These are phyloP conservation scores for Talaromyces sp. DNA, from an alignment of 2,329 filamentous ascomycete genomes.

Conservation along the genomic window DNA sequence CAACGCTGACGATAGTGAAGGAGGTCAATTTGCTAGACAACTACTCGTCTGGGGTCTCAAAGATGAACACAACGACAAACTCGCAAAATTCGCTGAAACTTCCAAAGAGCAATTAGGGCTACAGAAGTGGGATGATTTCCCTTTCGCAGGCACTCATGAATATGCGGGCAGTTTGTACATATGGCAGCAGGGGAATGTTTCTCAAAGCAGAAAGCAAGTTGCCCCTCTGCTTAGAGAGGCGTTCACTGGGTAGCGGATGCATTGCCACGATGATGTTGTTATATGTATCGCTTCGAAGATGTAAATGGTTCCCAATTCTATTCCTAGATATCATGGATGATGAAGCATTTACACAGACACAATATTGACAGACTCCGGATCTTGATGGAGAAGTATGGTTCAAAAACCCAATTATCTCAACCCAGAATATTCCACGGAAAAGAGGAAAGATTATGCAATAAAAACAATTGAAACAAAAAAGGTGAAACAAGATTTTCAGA, in stretches of 20 bases:
- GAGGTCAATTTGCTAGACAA: slow-evolving; percentile 50
- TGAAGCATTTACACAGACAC: not conserved
- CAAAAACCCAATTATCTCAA: not conserved
- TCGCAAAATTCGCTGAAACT: slow-evolving; percentile 46
- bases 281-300: not conserved
- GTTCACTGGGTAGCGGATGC: not conserved
- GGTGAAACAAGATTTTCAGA: slow-evolving; percentile 3
- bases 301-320: not conserved
- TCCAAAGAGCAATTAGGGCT: slow-evolving; percentile 45
- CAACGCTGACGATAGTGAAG: slow-evolving; percentile 28
- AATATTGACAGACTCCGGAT: not conserved
- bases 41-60: slow-evolving; percentile 50
- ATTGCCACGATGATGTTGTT: not conserved
- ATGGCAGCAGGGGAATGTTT: slow-evolving; percentile 57
- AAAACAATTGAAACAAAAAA: not conserved
- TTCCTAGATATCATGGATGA: not conserved
- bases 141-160: slow-evolving; percentile 17
- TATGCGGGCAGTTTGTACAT: slow-evolving; percentile 31
- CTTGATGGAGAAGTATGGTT: not conserved
- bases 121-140: slow-evolving; percentile 26
- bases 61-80: slow-evolving; percentile 34
- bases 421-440: not conserved
- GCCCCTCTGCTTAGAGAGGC: slow-evolving; percentile 57
- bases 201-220: slow-evolving; percentile 62
- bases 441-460: not conserved